Conservation (phyloP, 441 rosid genomes). For the Pelargonium myrrhifolium region DNA sequence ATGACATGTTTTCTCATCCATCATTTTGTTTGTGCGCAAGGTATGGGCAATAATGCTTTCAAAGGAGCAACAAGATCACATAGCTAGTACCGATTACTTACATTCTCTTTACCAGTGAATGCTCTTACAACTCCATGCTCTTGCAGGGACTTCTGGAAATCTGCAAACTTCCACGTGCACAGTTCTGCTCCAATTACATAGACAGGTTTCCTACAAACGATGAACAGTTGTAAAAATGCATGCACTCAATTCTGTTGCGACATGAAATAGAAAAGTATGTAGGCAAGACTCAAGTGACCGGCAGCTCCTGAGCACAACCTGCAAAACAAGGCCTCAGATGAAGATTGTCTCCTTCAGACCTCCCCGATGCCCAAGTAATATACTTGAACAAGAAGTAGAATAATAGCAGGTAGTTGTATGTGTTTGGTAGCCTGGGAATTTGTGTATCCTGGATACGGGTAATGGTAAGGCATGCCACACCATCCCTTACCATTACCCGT, state of each 20-base stretch:
- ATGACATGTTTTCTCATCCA: neutral
- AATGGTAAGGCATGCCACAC: no score
- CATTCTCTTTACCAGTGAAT: slow-evolving; percentile 76
- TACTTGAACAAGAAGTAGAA: no score
- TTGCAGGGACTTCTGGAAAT: slow-evolving; percentile 66
- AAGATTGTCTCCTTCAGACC: no score
- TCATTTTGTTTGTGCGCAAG: neutral
- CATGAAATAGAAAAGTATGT: neutral
- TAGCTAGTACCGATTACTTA: slow-evolving; percentile 39
- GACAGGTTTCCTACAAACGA: slow-evolving; percentile 71
- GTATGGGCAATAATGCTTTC: slow-evolving; percentile 3
- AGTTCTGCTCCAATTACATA: slow-evolving; percentile 66
- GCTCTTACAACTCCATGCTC: slow-evolving; percentile 70
- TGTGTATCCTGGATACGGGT: no score
- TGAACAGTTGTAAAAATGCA: neutral
- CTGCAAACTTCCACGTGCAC: slow-evolving; percentile 80
- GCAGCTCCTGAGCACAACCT: no score
- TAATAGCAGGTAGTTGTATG: no score
- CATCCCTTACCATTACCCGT: no score
- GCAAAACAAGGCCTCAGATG: no score
- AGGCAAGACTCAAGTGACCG: neutral
- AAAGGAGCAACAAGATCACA: neutral
- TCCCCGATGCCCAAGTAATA: no score
- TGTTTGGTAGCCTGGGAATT: no score
- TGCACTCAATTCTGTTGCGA: neutral